Base-by-base conservation (phyloP, 805 yeast genomes). In the Candida loeiensis region DNA sequence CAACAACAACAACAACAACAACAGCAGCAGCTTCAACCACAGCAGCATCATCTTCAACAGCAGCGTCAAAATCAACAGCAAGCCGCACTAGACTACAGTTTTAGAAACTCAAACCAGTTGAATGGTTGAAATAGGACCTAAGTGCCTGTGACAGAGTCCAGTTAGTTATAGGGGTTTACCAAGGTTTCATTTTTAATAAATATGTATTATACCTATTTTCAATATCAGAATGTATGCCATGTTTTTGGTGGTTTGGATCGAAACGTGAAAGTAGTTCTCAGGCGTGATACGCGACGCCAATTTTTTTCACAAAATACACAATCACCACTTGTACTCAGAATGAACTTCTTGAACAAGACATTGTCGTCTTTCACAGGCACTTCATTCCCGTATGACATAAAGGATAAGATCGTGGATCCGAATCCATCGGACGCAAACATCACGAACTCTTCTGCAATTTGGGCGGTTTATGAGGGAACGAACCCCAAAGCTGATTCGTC, bases 281-380 rank as follows among this genome's bases (percentile, higher is more conserved):
- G 24, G 6, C 9, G 24, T 21, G 9, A 7, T 21, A 14, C 22
- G 31, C 24, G 32, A 34, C 30, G 37, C 37, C 11, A 37, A 30
- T 13, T 16, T 32, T 37, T 32, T 25, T 18, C 9, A 15, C 16
- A 33, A 22, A 20, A 9, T 13, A 18, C 37, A 12, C 30, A 25
- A 13, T 20, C 26, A 35, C 24, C 13, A 13, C 13, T 25, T 14
- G n/a, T 11, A 26, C 24, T 24, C 11, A 30, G 11, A 17, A 83
- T 83, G 90, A 82, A 83, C 61, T 84, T 83, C 51, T 63, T 83
- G n/a, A 61, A 85, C 1, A 79, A 75, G 45, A 76, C 89, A 1
- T 61, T 82, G 19, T 75, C 76, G 34, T 66, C 79, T 2, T 57
- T 80, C 16, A 75, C 85, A 8, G 81, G 82, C 3, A 53, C 61